Base-by-base conservation (phyloP, 148 eudicot genomes). In the Vaccinium corymbosum region DNA sequence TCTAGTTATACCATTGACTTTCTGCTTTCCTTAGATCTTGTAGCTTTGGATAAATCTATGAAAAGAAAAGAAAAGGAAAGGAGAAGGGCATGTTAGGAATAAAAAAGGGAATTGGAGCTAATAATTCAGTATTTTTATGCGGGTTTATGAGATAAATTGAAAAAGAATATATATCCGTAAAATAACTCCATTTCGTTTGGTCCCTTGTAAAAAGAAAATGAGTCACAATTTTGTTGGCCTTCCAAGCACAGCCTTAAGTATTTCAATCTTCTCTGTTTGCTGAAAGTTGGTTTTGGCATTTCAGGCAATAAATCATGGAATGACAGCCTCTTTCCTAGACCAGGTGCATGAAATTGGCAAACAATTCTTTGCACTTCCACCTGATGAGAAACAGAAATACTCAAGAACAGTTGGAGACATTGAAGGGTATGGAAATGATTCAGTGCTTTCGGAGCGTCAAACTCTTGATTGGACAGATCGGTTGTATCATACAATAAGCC, bases 391-490 rank as follows among this genome's bases (percentile, higher is more conserved):
- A 83, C 84, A 57, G 13, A 90, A 81, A 71, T 90, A 77, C 49
- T 83, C 88, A 0, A 86, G 91, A 80, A 25, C 81, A 5, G 59
- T 22, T 15, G 89, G 86, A 81, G 94, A 85, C 6, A 9, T 73
- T 48, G 93, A 94, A 75, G 95, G 95, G 15, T 93, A 93, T 50
- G 93, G 94, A 29, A 90, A 87, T 38, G 94, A 93, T 85, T 53
- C 85, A 1, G 78, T 86, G 80, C 82, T 89, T 70, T 87, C 89
- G 0, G 89, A 88, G 81, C 66, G 85, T 68, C 98, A 92, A 74
- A 86, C 82, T 59, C 88, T 92, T 66, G 92, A 93, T 59, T 93
- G 98, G 97, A 79, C 81, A 11, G 98, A 95, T 72, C 83, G 98
- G n/a, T 80, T 93, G 84, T 91, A 87, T 84, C 91, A 93, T 35